phyloP scores from a whole-genome alignment of 2,329 filamentous ascomycete genomes.

The Aspergillus sp. region DNA sequence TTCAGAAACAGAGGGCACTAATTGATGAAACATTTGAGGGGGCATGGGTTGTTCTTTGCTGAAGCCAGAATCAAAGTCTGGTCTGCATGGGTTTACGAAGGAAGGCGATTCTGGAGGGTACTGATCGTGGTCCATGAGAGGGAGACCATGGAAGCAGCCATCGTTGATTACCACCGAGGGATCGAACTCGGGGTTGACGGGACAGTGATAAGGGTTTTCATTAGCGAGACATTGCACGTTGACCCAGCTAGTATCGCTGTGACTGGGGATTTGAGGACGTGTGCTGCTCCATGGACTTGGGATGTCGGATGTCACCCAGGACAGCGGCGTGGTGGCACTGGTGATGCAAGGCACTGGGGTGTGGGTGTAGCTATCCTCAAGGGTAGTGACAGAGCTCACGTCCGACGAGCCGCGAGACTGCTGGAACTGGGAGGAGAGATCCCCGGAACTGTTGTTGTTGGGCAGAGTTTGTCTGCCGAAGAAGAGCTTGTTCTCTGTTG shows the following conservation, averaged over 20 bases:
- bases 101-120: slow-evolving; percentile 2
- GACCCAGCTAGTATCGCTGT: slow-evolving; percentile 1
- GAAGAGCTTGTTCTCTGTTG: not conserved
- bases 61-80: not conserved
- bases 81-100: not conserved
- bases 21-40: too few species aligned
- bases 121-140: not conserved
- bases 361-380: not conserved
- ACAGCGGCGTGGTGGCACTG: not conserved
- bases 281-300: slow-evolving; percentile 1
- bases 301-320: not conserved
- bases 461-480: not conserved
- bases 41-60: not conserved
- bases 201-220: not conserved
- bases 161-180: slow-evolving; percentile 1
- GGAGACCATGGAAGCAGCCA: not conserved
- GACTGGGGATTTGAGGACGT: slow-evolving; percentile 1
- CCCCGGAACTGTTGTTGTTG: not conserved
- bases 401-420: not conserved
- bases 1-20: not conserved
- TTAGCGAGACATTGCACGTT: not conserved
- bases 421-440: not conserved
- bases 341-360: not conserved
- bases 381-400: not conserved
- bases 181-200: not conserved